Evolutionary conservation across 2,329 filamentous ascomycete genomes (phyloP), one percentile per base, ranked within the genome.

Genomic region (Cercospora janseana): DNA sequence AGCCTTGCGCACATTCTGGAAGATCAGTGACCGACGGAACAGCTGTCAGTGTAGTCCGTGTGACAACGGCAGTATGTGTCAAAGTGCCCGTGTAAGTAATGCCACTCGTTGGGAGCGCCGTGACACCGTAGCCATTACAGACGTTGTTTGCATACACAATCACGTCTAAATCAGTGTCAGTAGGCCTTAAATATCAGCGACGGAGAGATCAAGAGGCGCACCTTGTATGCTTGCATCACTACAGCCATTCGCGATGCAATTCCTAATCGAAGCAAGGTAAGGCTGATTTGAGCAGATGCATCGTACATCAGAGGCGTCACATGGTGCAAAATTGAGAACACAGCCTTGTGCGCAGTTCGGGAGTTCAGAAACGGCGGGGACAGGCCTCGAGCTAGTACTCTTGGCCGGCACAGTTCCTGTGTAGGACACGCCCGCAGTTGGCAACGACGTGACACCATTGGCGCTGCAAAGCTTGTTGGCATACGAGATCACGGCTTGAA

Each of bases 51-150:
- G 38, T 28, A 13, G 38, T 42, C 15, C 24, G 38, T 10, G 23
- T 28, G 2, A 20, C 38, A 16, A 42, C 54, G 43, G 27, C 27
- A 18, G 41, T 45, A 9, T 23, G 27, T 35, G 54, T 38, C 16
- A 55, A 34, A 27, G 46, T 52, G 12, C 49, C 55, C 32, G 42
- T 21, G 46, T 47, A 42, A 8, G 43, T 43, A 24, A 46, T 51
- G n/a, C 32, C 44, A 9, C 12, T 20, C 5, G 44, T 47, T 20
- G 44, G 31, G 16, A 47, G 32, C 12, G 31, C 44, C 4, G 44
- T 47, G 27, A 47, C 32, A 24, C 44, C 32, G 44, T 47, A 47
- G 12, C 32, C 44, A 7, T 23, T 26, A 21, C 44, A 47, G 6
- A 47, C 23, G 5, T 37, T 38, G 6, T 37, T 28, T 8, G 44